These are phyloP conservation scores for Myxozyma geophila DNA, from an alignment of 805 yeast species.

Conservation along the genomic window DNA sequence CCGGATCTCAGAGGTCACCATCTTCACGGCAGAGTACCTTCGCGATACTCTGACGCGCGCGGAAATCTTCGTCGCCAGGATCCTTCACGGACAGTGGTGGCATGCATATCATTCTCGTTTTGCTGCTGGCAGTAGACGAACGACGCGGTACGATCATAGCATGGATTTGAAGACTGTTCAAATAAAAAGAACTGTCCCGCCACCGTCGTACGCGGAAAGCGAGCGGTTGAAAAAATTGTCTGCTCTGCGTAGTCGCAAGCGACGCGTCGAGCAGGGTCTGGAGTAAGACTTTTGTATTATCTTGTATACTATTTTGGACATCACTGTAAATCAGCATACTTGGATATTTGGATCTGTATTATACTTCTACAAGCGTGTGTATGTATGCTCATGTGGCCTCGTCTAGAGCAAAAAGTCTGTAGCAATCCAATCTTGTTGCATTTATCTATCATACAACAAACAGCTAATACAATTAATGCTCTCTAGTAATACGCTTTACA, in stretches of 20 bases:
- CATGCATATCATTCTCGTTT: not conserved
- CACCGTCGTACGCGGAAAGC: constrained; percentile 23
- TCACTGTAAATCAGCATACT: not conserved
- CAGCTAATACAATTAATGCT: no score
- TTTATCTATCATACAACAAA: not conserved
- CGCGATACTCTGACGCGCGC: not conserved
- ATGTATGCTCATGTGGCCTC: not conserved
- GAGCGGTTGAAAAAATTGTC: constrained; percentile 9
- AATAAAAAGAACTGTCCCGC: not conserved
- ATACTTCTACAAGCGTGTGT: no score
- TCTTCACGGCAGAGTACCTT: not conserved
- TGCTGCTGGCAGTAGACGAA: not conserved
- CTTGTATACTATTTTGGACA: not conserved
- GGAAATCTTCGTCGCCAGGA: not conserved
- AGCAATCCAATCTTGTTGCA: not conserved
- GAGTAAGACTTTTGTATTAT: not conserved
- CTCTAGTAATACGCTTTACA: no score
- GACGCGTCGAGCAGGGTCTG: constrained; percentile 5
- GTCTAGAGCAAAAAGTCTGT: not conserved
- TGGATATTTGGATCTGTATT: not conserved
- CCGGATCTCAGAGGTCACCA: constrained; percentile 6
- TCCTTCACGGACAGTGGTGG: not conserved
- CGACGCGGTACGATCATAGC: not conserved
- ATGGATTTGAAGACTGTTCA: not conserved
- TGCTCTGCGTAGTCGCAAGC: not conserved